Evolutionary conservation across 2,329 filamentous ascomycete species (phyloP).

Genomic region (Alternaria panax): DNA sequence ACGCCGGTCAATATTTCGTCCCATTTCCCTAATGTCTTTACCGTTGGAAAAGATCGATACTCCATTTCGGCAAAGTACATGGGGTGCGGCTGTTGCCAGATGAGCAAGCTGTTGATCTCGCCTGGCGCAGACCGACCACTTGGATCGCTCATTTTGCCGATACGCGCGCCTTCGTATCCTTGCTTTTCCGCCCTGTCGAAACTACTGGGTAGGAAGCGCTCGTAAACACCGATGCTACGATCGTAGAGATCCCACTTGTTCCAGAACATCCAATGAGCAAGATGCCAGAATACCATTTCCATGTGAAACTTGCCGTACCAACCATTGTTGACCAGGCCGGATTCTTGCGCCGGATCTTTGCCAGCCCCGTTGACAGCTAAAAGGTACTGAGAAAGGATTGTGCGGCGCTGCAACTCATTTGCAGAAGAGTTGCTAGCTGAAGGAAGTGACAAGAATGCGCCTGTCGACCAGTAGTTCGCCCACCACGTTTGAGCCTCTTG

Average conservation of each 20-base stretch:
- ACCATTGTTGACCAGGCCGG: conserved; percentile 61
- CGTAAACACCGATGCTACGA: conserved; percentile 59
- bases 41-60: conserved; percentile 57
- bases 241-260: conserved; percentile 56
- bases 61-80: conserved; percentile 67
- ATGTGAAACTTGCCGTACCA: conserved; percentile 66
- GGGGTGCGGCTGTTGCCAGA: conserved; percentile 69
- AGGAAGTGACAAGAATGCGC: conserved; percentile 62
- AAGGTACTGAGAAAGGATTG: conserved; percentile 63
- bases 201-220: conserved; percentile 54
- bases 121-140: conserved; percentile 64
- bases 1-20: conserved; percentile 59
- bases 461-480: conserved; percentile 59
- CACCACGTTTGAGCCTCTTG: conserved; percentile 55
- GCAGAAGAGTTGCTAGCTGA: conserved; percentile 50
- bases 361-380: conserved; percentile 62
- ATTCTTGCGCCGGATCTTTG: conserved; percentile 57
- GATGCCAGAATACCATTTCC: conserved; percentile 65
- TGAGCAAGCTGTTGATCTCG: conserved; percentile 66
- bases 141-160: conserved; percentile 66
- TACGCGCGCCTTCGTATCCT: conserved; percentile 55
- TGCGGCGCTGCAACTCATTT: conserved; percentile 61
- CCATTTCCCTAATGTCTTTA: conserved; percentile 60
- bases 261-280: conserved; percentile 61
- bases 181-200: conserved; percentile 47